Percentiles rank a stretch among this genome's conserved stretches.
These are phyloP conservation scores for Meira miltonrushii DNA, from an alignment of 1,284 basidiomycete species.

Conservation along the genomic window DNA sequence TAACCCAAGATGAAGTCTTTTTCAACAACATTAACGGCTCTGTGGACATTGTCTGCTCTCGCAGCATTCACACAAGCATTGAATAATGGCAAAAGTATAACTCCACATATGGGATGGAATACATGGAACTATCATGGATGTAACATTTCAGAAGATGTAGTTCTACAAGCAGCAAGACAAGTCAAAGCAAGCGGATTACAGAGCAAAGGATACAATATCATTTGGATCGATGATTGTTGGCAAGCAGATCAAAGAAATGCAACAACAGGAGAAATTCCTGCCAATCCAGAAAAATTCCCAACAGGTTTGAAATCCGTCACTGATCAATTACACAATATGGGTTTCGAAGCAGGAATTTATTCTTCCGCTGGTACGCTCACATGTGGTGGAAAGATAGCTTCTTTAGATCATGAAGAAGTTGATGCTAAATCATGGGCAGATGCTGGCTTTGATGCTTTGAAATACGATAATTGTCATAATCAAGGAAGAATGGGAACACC, in stretches of 20 bases:
- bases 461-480: slow-evolving; percentile 55
- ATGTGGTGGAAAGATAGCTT: slow-evolving; percentile 53
- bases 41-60: no score
- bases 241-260: slow-evolving; percentile 33
- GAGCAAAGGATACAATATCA: no score
- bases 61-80: no score
- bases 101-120: slow-evolving; percentile 41
- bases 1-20: no score
- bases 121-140: slow-evolving; percentile 52
- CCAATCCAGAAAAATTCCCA: slow-evolving; percentile 56
- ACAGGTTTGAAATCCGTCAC: slow-evolving; percentile 56
- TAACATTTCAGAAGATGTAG: no score
- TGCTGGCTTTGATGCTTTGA: slow-evolving; percentile 57
- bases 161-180: no score
- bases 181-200: no score
- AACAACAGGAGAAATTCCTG: slow-evolving; percentile 27
- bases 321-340: slow-evolving; percentile 55
- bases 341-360: slow-evolving; percentile 59
- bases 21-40: no score
- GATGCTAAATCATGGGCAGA: slow-evolving; percentile 58
- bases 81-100: no score
- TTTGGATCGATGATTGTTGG: slow-evolving; percentile 52
- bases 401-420: slow-evolving; percentile 57
- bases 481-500: slow-evolving; percentile 54
- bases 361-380: slow-evolving; percentile 56